These are phyloP conservation scores for Lactarius deliciosus DNA, from an alignment of 768 basidiomycete genomes.

Conservation along the genomic window DNA sequence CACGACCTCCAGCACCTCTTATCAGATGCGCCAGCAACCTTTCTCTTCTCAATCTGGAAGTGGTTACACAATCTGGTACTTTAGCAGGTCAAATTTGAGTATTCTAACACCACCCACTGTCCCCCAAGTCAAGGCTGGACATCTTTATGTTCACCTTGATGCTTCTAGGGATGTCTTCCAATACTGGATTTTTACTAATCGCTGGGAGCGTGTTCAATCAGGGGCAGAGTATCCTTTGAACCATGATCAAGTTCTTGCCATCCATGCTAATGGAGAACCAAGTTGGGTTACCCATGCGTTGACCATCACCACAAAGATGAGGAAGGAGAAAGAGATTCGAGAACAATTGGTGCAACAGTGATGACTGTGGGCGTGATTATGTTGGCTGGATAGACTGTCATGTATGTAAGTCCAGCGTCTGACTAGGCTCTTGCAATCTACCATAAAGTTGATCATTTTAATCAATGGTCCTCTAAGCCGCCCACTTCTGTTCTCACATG, in stretches of 20 bases:
- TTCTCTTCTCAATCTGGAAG: constrained; percentile 3
- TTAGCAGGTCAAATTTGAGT: background rate
- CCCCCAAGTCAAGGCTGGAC: background rate
- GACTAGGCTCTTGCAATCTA: too few relatives aligned
- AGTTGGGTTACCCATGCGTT: background rate
- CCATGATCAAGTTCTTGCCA: constrained; percentile 3
- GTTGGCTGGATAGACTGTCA: too few relatives aligned
- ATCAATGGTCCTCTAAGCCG: too few relatives aligned
- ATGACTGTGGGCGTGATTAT: too few relatives aligned
- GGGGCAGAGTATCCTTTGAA: background rate
- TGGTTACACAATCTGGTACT: constrained; percentile 9
- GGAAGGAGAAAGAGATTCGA: background rate
- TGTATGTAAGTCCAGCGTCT: too few relatives aligned
- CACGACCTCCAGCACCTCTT: too few relatives aligned
- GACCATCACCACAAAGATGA: background rate
- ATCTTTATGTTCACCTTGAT: constrained; percentile 5
- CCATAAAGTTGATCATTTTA: too few relatives aligned
- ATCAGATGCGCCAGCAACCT: background rate
- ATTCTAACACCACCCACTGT: background rate
- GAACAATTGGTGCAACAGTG: background rate
- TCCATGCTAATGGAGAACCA: constrained; percentile 1
- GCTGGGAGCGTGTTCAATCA: background rate
- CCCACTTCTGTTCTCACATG: too few relatives aligned
- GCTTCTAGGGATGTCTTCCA: background rate
- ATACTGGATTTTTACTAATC: background rate